phyloP scores from a whole-genome alignment of 495 filamentous ascomycete genomes.

The Letharia lupina region DNA sequence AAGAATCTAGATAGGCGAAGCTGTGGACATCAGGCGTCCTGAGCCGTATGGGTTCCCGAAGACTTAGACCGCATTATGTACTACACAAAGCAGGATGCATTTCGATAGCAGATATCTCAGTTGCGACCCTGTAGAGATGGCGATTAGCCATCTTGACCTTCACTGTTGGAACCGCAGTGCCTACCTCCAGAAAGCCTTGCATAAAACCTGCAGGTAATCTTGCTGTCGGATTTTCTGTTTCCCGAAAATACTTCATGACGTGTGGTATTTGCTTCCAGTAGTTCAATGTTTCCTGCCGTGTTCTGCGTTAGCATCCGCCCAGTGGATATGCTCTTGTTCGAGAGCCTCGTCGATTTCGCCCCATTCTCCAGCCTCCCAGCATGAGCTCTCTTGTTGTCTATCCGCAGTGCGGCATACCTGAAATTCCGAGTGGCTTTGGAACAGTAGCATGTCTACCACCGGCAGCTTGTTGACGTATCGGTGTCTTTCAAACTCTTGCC shows the following conservation, averaged over 20 bases:
- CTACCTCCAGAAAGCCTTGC: slow-evolving; percentile 82
- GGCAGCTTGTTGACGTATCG: slow-evolving; percentile 82
- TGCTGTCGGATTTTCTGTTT: slow-evolving; percentile 74
- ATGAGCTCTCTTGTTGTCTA: not conserved
- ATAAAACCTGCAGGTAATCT: slow-evolving; percentile 82
- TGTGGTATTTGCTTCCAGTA: slow-evolving; percentile 98
- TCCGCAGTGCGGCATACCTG: slow-evolving; percentile 47
- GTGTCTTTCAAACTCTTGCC: slow-evolving; percentile 96
- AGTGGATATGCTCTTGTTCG: not conserved
- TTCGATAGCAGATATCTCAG: slow-evolving; percentile 10
- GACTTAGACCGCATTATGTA: slow-evolving; percentile 3
- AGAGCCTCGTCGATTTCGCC: not conserved
- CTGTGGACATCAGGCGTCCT: not conserved
- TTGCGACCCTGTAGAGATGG: slow-evolving; percentile 24
- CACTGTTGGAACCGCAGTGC: slow-evolving; percentile 7
- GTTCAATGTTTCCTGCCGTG: slow-evolving; percentile 82
- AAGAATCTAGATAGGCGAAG: not conserved
- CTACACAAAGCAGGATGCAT: slow-evolving; percentile 3
- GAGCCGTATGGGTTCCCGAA: not conserved
- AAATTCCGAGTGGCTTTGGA: slow-evolving; percentile 81
- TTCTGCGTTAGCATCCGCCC: not conserved
- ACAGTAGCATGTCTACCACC: slow-evolving; percentile 79
- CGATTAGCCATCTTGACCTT: not conserved
- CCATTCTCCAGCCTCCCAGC: not conserved
- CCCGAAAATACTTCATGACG: slow-evolving; percentile 92